Evolutionary conservation across 2,329 filamentous ascomycete genomes (phyloP), one percentile per base, ranked within the genome.

Genomic region (Elsinoe fawcettii): DNA sequence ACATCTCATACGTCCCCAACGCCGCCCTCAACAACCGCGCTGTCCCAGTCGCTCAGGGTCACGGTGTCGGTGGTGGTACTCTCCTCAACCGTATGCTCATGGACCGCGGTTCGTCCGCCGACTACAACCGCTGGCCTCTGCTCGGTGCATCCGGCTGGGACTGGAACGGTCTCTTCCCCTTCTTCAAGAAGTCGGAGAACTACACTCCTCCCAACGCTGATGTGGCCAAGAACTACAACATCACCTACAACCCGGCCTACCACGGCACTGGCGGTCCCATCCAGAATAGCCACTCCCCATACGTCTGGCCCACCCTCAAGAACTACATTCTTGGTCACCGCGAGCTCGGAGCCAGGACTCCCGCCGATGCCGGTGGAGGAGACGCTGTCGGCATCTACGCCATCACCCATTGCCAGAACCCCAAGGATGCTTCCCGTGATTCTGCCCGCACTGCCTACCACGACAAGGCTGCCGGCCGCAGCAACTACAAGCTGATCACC

Each of bases 101-200:
- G 49, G 49, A 53, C 20, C 49, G 49, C 32, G 49, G 49, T 27
- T 69, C 71, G 30, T 65, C 67, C 2, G 63, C 65, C 5, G 76
- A 79, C 60, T 80, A 74, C 60, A 70, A 79, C 20, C 67, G 71
- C 44, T 80, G 77, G 77, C 74, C 70, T 1, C 62, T 69, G 2
- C 67, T 72, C 0, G 69, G 66, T 1, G 76, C 80, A 55, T 49
- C 70, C 1, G 65, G 68, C 2, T 82, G 78, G 70, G 72, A 70
- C 59, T 77, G 75, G 57, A 65, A 75, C 3, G 70, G 70, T 8
- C 69, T 80, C 27, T 67, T 75, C 14, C 74, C 74, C 1, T 81
- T 75, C 65, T 67, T 71, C 63, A 64, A 66, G 43, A 71, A 71
- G 63, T 70, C 71, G 55, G 69, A 71, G 56, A 71, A 65, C 2